phyloP scores from a whole-genome alignment of 2,329 filamentous ascomycete genomes.

The Lecanicillium sp. region DNA sequence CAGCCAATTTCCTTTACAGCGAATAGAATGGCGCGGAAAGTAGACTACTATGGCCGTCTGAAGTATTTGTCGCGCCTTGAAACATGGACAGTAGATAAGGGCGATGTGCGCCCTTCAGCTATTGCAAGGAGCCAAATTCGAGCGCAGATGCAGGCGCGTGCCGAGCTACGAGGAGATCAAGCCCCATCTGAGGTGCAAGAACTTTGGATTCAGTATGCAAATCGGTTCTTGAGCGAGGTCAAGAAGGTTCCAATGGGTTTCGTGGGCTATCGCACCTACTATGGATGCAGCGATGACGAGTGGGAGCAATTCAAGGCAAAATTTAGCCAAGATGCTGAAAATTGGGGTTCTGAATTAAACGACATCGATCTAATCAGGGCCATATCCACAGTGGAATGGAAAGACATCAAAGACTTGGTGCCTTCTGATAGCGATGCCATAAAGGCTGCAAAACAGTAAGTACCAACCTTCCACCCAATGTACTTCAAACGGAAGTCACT shows the following conservation, averaged over 20 bases:
- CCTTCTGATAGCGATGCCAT: slow-evolving; percentile 13
- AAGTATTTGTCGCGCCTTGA: slow-evolving; percentile 9
- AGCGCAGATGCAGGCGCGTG: slow-evolving; percentile 4
- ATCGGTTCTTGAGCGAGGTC: not conserved
- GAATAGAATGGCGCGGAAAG: slow-evolving; percentile 5
- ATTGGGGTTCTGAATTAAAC: slow-evolving; percentile 16
- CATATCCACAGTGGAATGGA: slow-evolving; percentile 15
- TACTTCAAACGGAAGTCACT: too few species aligned
- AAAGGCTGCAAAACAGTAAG: slow-evolving; percentile 15
- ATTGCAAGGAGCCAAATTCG: slow-evolving; percentile 4
- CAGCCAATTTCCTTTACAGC: slow-evolving; percentile 2
- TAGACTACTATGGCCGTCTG: slow-evolving; percentile 9
- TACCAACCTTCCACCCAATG: too few species aligned
- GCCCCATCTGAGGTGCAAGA: not conserved
- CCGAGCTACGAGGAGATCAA: slow-evolving; percentile 11
- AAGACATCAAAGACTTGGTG: slow-evolving; percentile 12
- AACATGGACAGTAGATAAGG: slow-evolving; percentile 1
- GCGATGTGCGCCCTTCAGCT: not conserved
- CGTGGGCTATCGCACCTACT: slow-evolving; percentile 16
- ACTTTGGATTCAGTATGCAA: slow-evolving; percentile 5
- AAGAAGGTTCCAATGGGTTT: slow-evolving; percentile 12
- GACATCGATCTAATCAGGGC: slow-evolving; percentile 10
- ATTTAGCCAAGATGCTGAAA: slow-evolving; percentile 16
- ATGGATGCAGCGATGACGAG: slow-evolving; percentile 12
- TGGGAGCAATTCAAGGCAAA: slow-evolving; percentile 18